phyloP scores from a whole-genome alignment of 192 early-diverging fungal genomes.

The Paraglomus occultum region DNA sequence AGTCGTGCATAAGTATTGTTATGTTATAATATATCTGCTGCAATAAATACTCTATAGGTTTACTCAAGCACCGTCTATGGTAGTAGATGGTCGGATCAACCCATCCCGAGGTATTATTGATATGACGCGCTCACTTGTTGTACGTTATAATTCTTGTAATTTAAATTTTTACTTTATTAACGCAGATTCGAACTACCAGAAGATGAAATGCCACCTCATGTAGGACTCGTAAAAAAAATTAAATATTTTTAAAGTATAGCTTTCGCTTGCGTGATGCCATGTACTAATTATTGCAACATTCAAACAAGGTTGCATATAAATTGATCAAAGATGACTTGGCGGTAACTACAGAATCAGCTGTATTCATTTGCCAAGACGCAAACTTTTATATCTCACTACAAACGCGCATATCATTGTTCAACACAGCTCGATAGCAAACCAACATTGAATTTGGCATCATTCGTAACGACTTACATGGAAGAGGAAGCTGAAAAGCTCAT shows the following conservation, averaged over 20 bases:
- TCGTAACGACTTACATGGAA: conserved; percentile 81
- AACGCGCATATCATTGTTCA: no score
- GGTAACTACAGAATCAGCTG: not conserved
- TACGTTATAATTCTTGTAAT: not conserved
- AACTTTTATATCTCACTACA: no score
- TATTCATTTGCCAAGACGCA: not conserved
- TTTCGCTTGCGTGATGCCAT: no score
- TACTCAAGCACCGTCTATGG: conserved; percentile 14
- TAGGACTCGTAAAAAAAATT: no score
- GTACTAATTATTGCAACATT: no score
- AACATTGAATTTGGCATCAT: conserved; percentile 71
- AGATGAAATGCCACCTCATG: conserved; percentile 7
- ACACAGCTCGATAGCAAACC: conserved; percentile 74
- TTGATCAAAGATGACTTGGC: conserved; percentile 13
- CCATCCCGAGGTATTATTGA: conserved; percentile 15
- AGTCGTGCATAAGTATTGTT: no score
- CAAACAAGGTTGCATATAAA: not conserved
- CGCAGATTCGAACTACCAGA: conserved; percentile 1
- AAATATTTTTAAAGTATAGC: no score
- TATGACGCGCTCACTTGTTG: not conserved
- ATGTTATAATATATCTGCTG: no score
- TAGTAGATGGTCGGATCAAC: conserved; percentile 7
- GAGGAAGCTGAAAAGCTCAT: conserved; percentile 78
- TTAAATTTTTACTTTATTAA: not conserved
- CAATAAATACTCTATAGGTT: not conserved